Evolutionary conservation across 2,329 filamentous ascomycete genomes (phyloP).

Genomic region (Cytospora schulzeri): DNA sequence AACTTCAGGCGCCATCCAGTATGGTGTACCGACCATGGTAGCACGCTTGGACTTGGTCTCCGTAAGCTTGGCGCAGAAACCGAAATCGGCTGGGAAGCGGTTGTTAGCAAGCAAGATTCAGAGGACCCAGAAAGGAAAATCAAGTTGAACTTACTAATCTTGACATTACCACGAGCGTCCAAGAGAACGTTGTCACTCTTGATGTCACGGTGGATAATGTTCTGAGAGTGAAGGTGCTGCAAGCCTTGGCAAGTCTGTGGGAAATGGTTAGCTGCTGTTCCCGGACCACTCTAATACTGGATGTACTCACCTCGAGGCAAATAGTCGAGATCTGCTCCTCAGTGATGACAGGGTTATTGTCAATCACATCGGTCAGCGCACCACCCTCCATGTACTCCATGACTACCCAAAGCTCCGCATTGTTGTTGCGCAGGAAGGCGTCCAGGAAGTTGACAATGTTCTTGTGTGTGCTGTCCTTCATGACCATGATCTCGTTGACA

Average conservation of each 20-base stretch:
- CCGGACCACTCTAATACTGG: background rate
- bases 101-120: constrained; percentile 36
- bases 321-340: constrained; percentile 98
- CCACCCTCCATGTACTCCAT: constrained; percentile 99
- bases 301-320: constrained; percentile 79
- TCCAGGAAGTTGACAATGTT: constrained; percentile 99
- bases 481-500: constrained; percentile 99
- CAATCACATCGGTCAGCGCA: constrained; percentile 95
- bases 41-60: constrained; percentile 96
- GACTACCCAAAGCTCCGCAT: constrained; percentile 96
- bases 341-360: constrained; percentile 91
- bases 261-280: constrained; percentile 3
- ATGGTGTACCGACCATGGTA: constrained; percentile 98
- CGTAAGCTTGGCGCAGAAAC: constrained; percentile 97
- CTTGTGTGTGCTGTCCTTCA: constrained; percentile 97
- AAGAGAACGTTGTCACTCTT: constrained; percentile 98
- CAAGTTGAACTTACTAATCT: constrained; percentile 74
- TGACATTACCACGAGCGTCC: constrained; percentile 92
- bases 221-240: constrained; percentile 91
- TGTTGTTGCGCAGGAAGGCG: constrained; percentile 93
- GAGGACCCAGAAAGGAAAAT: background rate
- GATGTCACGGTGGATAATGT: constrained; percentile 98
- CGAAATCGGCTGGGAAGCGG: constrained; percentile 80
- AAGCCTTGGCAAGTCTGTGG: constrained; percentile 88
- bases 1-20: constrained; percentile 99